phyloP scores from a whole-genome alignment of 164 flowering plant species.

The Chimonanthus salicifolius region DNA sequence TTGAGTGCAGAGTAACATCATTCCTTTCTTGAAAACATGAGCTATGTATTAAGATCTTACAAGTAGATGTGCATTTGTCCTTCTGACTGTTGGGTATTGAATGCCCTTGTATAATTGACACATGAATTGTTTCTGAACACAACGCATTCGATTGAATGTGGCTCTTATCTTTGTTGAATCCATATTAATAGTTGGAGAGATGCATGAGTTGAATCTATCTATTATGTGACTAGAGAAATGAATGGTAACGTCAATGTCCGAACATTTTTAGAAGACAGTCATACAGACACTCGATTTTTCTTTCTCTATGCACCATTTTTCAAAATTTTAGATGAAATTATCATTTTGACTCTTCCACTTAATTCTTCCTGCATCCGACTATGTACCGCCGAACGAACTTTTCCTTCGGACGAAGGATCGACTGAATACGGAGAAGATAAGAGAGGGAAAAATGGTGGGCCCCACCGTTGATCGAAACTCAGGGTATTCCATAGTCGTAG shows the following conservation, averaged over 20 bases:
- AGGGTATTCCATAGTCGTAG: too few species aligned
- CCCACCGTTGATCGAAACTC: too few species aligned
- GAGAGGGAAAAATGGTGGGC: too few species aligned
- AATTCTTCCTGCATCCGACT: too few species aligned
- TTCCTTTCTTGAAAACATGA: neutral
- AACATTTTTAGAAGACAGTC: too few species aligned
- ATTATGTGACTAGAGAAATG: neutral
- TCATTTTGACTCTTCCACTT: too few species aligned
- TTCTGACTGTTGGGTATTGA: neutral
- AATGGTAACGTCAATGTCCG: neutral
- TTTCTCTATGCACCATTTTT: too few species aligned
- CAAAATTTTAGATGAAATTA: too few species aligned
- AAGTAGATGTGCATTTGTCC: neutral
- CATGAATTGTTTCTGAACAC: neutral
- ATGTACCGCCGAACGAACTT: too few species aligned
- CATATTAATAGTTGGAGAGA: neutral
- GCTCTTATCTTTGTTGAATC: neutral
- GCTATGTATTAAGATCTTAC: neutral
- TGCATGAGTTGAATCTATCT: neutral
- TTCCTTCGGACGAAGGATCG: too few species aligned
- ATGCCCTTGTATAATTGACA: neutral
- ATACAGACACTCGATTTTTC: too few species aligned
- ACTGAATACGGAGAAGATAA: too few species aligned
- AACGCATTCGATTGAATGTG: neutral
- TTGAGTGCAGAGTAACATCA: slow-evolving; percentile 11